Evolutionary conservation across 2,329 filamentous ascomycete species (phyloP), one percentile per base, ranked within the genome.

Genomic region (Leptographium galeiforme): DNA sequence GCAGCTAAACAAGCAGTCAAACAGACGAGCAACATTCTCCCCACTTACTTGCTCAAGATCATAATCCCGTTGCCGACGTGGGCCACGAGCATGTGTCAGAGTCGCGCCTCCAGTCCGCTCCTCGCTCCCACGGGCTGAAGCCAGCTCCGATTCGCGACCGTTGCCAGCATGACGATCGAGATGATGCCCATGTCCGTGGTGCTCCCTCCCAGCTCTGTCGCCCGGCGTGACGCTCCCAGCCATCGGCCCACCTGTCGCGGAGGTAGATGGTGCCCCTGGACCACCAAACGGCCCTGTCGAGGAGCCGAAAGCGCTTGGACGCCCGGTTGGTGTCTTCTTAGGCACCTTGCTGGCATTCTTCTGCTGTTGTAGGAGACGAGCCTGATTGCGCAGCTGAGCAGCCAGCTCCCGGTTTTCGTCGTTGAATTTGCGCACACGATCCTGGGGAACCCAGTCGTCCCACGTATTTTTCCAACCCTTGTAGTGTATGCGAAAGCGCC

Each of bases 381-480:
- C 76, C 67, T 89, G 84, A 55, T 81, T 78, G 61, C 82, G 77
- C 34, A 90, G 75, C 67, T 86, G 84, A 53, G 75, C 74, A 25
- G 91, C 89, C 40, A 98, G 78, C 65, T 95, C 89, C 64, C 88
- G 87, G 71, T 97, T 96, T 70, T 97, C 93, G 54, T 95, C 89
- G 51, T 84, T 95, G 66, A 91, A 85, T 71, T 96, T 96, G 64
- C 90, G 85, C 57, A 98, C 84, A 60, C 93, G 87, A 67, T 97
- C 91, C 68, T 89, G 84, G 25, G 87, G 81, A 46, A 97, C 93
- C 91, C 91, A 97, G 72, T 98, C 93, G 72, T 98, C 93, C 93
- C 93, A 98, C 77, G 89, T 96, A 68, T 91, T 90, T 76, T 98
- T 98, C 93, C 93, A 98, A 64, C 93, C 93, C 70, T 97, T 97